Conservation (phyloP, 176 grass and related monocot genomes). For the Lolium multiflorum region DNA sequence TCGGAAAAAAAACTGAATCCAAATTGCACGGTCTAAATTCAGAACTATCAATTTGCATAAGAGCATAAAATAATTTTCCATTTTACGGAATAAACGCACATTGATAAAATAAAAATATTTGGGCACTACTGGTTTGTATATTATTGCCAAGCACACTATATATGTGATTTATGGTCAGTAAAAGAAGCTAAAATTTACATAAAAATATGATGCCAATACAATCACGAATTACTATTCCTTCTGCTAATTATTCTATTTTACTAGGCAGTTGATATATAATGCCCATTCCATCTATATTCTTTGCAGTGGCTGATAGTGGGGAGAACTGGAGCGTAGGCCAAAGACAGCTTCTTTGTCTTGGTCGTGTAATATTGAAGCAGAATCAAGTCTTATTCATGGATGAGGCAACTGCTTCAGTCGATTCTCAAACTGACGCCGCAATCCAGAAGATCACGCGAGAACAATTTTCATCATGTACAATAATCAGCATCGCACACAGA, state of each 20-base stretch:
- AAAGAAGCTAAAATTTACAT: neutral
- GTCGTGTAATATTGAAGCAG: constrained; percentile 79
- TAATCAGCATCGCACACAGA: constrained; percentile 96
- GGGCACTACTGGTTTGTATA: neutral
- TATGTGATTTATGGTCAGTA: neutral
- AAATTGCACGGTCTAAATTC: neutral
- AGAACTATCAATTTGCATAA: neutral
- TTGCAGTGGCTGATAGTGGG: constrained; percentile 75
- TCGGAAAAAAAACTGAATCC: too few relatives aligned
- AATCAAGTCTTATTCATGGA: constrained; percentile 89
- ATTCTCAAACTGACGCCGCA: constrained; percentile 87
- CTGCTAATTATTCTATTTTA: neutral
- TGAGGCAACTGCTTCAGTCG: constrained; percentile 96
- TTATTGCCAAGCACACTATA: neutral
- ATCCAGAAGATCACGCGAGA: constrained; percentile 91
- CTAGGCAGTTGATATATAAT: neutral
- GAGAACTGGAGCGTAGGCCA: constrained; percentile 98
- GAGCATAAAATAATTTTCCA: neutral
- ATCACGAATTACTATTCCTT: neutral
- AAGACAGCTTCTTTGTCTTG: constrained; percentile 89
- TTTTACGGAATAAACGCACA: constrained; percentile 11
- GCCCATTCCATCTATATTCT: constrained; percentile 4
- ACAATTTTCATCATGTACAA: constrained; percentile 81
- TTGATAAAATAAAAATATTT: neutral
- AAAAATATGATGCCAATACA: neutral